phyloP scores from a whole-genome alignment of 441 rosid species.

The Raphanus hybrid region DNA sequence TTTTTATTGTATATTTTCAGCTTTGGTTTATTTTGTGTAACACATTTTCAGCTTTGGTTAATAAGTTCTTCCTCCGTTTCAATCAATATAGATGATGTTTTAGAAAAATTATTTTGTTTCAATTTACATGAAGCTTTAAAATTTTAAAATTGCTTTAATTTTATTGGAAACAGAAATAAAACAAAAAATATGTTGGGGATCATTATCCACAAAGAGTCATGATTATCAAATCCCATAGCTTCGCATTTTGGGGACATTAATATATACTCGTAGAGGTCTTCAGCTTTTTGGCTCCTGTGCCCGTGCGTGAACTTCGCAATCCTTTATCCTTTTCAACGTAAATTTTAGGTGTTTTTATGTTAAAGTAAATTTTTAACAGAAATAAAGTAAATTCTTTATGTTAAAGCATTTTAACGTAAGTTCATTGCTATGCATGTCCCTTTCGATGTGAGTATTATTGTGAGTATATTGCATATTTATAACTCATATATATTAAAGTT shows the following conservation, averaged over 20 bases:
- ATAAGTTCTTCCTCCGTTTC: too few relatives aligned
- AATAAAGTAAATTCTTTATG: not conserved
- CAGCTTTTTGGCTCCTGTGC: slow-evolving; percentile 20
- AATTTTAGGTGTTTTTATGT: not conserved
- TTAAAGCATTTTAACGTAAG: not conserved
- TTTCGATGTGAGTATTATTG: not conserved
- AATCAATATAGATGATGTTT: too few relatives aligned
- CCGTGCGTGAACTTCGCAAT: slow-evolving; percentile 37
- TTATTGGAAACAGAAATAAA: not conserved
- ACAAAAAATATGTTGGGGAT: slow-evolving; percentile 18
- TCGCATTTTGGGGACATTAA: slow-evolving; percentile 31
- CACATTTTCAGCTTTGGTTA: too few relatives aligned
- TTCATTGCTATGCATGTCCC: slow-evolving; percentile 3
- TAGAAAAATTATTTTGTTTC: too few relatives aligned
- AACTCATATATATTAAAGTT: too few relatives aligned
- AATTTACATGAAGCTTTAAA: too few relatives aligned
- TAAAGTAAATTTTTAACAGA: not conserved
- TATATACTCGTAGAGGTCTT: slow-evolving; percentile 21
- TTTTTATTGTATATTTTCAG: not conserved
- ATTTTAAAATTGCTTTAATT: too few relatives aligned
- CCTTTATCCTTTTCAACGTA: slow-evolving; percentile 19
- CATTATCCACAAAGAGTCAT: slow-evolving; percentile 34
- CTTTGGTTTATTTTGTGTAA: not conserved
- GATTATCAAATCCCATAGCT: slow-evolving; percentile 42
- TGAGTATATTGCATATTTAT: not conserved